Evolutionary conservation across 169 alveolate genomes (phyloP).

Genomic region (Eimeria sp.): DNA sequence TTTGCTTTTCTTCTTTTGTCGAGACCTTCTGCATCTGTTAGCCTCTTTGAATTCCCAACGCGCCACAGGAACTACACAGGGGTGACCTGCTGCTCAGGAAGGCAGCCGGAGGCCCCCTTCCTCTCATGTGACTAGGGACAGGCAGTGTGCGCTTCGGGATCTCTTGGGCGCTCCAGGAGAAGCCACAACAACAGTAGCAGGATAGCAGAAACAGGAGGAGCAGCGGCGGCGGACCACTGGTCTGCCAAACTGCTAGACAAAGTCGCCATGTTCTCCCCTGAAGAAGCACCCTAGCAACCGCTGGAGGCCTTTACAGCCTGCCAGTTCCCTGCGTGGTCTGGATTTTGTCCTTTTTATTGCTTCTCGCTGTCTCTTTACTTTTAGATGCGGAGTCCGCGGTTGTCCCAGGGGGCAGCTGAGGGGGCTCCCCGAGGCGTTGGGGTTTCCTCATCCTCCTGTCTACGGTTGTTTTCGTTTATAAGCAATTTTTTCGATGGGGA

Average conservation of each 20-base stretch:
- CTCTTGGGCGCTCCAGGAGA: neutral
- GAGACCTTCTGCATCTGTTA: neutral
- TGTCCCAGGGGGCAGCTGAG: conserved; percentile 10
- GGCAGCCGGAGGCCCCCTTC: neutral
- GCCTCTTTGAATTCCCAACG: neutral
- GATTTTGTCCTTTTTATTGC: neutral
- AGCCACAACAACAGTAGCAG: neutral
- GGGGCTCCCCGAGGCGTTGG: conserved; percentile 37
- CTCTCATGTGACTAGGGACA: neutral
- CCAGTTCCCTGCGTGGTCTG: neutral
- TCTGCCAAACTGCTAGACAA: neutral
- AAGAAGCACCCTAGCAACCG: neutral
- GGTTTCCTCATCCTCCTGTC: conserved; percentile 34
- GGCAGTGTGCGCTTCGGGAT: neutral
- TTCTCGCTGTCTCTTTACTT: neutral
- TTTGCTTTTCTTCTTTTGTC: conserved; percentile 1
- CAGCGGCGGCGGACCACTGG: neutral
- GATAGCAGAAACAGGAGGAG: neutral
- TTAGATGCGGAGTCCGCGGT: neutral
- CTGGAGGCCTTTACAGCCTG: conserved; percentile 15
- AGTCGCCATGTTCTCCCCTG: neutral
- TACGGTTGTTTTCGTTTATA: conserved; percentile 16
- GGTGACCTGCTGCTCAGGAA: neutral
- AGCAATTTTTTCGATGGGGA: conserved; percentile 50
- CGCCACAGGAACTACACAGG: neutral